Conservation (phyloP, 2,329 filamentous ascomycete genomes). For the Nannizziopsis barbatae region DNA sequence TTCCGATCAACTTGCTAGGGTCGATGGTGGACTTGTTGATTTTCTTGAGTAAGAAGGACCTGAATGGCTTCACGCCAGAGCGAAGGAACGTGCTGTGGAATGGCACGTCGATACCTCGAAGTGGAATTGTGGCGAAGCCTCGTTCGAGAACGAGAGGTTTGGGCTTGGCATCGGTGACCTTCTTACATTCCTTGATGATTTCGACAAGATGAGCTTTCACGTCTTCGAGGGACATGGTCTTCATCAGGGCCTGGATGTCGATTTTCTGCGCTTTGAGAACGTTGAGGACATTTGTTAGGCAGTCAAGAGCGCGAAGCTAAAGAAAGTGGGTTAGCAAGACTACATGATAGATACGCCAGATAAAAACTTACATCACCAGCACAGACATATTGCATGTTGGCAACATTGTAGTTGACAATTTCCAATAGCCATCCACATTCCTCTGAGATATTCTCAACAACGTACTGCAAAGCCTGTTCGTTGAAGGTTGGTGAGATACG, state of each 20-base stretch:
- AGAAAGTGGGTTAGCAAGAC: conserved; percentile 12
- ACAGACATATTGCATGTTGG: conserved; percentile 59
- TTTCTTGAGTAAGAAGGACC: conserved; percentile 97
- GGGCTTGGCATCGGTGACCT: conserved; percentile 80
- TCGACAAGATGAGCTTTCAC: conserved; percentile 80
- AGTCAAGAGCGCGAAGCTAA: conserved; percentile 51
- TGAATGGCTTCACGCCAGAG: conserved; percentile 97
- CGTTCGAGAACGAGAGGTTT: conserved; percentile 80
- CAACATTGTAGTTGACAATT: conserved; percentile 90
- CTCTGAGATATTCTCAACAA: conserved; percentile 89
- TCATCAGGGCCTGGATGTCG: conserved; percentile 86
- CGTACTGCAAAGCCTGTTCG: conserved; percentile 91
- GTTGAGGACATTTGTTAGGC: conserved; percentile 70
- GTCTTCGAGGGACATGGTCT: conserved; percentile 74
- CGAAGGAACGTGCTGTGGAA: conserved; percentile 99
- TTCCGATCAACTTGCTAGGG: conserved; percentile 88
- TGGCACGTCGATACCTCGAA: conserved; percentile 93
- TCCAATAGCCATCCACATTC: conserved; percentile 91
- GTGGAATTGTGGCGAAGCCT: conserved; percentile 91
- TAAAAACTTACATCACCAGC: conserved; percentile 47
- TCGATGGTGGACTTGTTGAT: conserved; percentile 99
- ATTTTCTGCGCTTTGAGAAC: conserved; percentile 95
- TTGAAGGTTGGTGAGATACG: conserved; percentile 98
- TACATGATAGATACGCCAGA: neutral
- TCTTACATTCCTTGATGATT: conserved; percentile 80